These are phyloP conservation scores for Acidiella bohemica DNA, from an alignment of 495 filamentous ascomycete species.

Conservation along the genomic window DNA sequence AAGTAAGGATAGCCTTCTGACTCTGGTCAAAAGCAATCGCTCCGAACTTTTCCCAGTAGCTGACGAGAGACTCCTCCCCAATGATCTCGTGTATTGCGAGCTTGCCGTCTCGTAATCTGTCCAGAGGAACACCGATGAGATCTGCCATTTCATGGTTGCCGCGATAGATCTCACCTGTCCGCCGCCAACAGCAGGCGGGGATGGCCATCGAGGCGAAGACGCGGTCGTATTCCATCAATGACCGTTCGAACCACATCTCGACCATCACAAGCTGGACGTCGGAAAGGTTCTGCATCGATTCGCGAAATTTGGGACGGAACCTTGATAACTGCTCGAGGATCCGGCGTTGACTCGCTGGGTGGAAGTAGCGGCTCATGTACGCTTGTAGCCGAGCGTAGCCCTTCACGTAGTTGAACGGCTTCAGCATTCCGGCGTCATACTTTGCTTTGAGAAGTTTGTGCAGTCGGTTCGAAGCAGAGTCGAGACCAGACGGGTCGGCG, in stretches of 20 bases:
- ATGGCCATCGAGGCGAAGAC: conserved; percentile 99
- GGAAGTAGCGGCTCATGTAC: conserved; percentile 83
- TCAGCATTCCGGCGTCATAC: conserved; percentile 83
- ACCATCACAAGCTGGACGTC: conserved; percentile 87
- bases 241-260: conserved; percentile 97
- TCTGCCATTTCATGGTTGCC: conserved; percentile 99
- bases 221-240: conserved; percentile 90
- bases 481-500: conserved; percentile 83
- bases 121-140: conserved; percentile 84
- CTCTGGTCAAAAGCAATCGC: conserved; percentile 92
- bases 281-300: conserved; percentile 79
- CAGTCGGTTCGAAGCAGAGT: conserved; percentile 87
- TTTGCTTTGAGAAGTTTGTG: conserved; percentile 89
- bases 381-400: conserved; percentile 77
- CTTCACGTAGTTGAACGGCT: conserved; percentile 96
- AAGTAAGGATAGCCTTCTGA: conserved; percentile 95
- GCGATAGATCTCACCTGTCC: conserved; percentile 93
- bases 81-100: conserved; percentile 92
- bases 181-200: conserved; percentile 91
- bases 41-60: conserved; percentile 98
- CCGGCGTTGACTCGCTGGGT: conserved; percentile 63
- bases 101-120: conserved; percentile 81
- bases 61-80: conserved; percentile 81
- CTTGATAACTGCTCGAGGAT: conserved; percentile 81
- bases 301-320: conserved; percentile 90